Evolutionary conservation across 2,329 filamentous ascomycete genomes (phyloP).

Genomic region (Talaromyces funiculosus): DNA sequence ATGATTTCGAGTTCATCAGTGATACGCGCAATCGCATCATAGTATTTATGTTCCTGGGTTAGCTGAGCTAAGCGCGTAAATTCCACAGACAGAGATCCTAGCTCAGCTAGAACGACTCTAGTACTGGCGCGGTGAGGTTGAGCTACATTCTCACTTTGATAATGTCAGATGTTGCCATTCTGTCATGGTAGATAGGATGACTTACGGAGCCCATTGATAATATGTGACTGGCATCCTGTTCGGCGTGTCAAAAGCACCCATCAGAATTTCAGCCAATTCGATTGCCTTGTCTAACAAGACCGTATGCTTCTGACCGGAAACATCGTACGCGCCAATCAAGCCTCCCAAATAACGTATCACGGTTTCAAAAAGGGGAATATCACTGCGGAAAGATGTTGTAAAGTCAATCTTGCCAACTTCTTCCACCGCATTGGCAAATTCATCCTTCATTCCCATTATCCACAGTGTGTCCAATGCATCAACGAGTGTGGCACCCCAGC

Average conservation of each 20-base stretch:
- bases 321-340: constrained; percentile 76
- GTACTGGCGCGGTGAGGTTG: constrained; percentile 58
- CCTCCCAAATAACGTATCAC: constrained; percentile 88
- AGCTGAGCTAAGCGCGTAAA: constrained; percentile 85
- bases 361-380: constrained; percentile 89
- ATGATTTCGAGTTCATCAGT: constrained; percentile 71
- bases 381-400: constrained; percentile 58
- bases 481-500: constrained; percentile 83
- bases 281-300: constrained; percentile 71
- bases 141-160: constrained; percentile 46
- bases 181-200: constrained; percentile 14
- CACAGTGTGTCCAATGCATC: constrained; percentile 78
- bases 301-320: constrained; percentile 65
- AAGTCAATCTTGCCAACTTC: constrained; percentile 74
- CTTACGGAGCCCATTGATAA: constrained; percentile 68
- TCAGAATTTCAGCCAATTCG: constrained; percentile 73
- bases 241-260: constrained; percentile 81
- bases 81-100: constrained; percentile 77
- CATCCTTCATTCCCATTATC: constrained; percentile 74
- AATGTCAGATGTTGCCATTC: constrained; percentile 6
- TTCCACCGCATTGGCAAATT: constrained; percentile 72
- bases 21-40: constrained; percentile 81
- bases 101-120: constrained; percentile 57
- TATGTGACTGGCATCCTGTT: constrained; percentile 86
- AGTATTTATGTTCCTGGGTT: constrained; percentile 75